A percentile compares a stretch with the other conserved stretches of the same genome.
phyloP scores from a whole-genome alignment of 2,329 filamentous ascomycete genomes.

The Hirsutella minnesotensis region DNA sequence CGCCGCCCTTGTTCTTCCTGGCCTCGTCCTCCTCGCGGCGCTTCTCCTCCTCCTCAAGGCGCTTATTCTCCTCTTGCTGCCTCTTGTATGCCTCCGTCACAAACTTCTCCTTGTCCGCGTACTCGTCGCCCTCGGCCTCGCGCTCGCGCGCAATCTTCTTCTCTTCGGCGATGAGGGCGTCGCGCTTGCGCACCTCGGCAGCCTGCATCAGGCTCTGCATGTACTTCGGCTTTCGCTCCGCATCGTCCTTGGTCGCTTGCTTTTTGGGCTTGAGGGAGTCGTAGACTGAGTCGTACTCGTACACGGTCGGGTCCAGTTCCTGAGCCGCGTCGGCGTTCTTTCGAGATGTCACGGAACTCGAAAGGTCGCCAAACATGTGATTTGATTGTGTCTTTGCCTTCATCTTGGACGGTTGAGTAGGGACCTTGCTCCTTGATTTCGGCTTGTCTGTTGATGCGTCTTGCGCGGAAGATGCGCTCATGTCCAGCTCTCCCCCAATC shows the following conservation, averaged over 20 bases:
- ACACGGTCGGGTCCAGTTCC: conserved; percentile 60
- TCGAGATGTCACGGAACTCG: conserved; percentile 49
- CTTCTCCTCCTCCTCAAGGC: conserved; percentile 61
- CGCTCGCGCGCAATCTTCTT: conserved; percentile 68
- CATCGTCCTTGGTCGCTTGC: conserved; percentile 39
- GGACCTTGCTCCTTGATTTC: conserved; percentile 21
- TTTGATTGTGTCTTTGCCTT: conserved; percentile 29
- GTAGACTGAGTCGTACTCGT: conserved; percentile 78
- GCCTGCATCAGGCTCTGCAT: conserved; percentile 64
- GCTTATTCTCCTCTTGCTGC: conserved; percentile 64
- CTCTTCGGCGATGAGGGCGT: conserved; percentile 67
- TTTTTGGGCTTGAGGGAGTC: conserved; percentile 61
- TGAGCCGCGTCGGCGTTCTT: conserved; percentile 54
- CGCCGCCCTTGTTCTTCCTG: conserved; percentile 49
- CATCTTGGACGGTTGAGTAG: conserved; percentile 28
- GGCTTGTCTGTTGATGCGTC: conserved; percentile 17
- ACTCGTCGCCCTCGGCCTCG: conserved; percentile 71
- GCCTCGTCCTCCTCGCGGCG: conserved; percentile 51
- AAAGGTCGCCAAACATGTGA: conserved; percentile 52
- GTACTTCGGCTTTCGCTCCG: conserved; percentile 61
- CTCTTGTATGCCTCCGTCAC: conserved; percentile 74
- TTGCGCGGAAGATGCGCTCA: conserved; percentile 15
- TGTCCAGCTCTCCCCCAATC: conserved; percentile 52
- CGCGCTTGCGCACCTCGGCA: conserved; percentile 65
- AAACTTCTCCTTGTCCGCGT: conserved; percentile 73